Base-by-base conservation (phyloP, 371 early-diverging fungal genomes). In the Circinella umbellata region DNA sequence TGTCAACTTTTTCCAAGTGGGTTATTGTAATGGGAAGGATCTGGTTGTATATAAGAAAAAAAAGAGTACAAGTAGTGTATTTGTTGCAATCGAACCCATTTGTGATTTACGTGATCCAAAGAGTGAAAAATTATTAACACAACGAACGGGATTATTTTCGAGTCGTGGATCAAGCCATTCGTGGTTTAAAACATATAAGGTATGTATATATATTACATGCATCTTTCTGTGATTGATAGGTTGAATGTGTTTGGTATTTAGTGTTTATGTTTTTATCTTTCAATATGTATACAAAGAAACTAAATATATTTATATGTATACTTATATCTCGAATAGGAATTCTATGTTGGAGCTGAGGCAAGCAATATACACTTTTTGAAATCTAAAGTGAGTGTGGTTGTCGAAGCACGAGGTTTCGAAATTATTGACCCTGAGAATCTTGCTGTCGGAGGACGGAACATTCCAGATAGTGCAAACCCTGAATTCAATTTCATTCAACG, bases 331-430 rank as follows among this genome's bases (percentile, higher is more conserved):
- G 18, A 36, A 38, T 67, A 89, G 87, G 93, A 94, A 68, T 92
- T 93, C 68, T 95, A 95, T 74, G 89, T 95, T 69, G 93, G 94
- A 17, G 87, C 92, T 6, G 95, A 95, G 70, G 84, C 92, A 6
- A 86, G 80, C 48, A 89, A 90, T 46, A 81, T 95, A 68, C 91
- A 92, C 70, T 93, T 91, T 70, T 77, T 95, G 69, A 87, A 87
- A 49, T 80, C 91, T 14, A 91, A 90, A 69, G 77, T 95, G 66
- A 91, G 91, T 69, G 88, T 95, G n/a, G 95, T 94, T 0, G 94
- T 94, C 68, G 85, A 85, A 38, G 18, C 65, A 18, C 88, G 90
- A 67, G 95, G 95, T 5, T 95, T 95, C 73, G 95, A 95, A 74
- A 84, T 95, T 42, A 92, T 95, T 27, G 92, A 95, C 70, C 80